Base-by-base conservation (phyloP, 768 basidiomycete genomes). In the Mycena sanguinolenta region DNA sequence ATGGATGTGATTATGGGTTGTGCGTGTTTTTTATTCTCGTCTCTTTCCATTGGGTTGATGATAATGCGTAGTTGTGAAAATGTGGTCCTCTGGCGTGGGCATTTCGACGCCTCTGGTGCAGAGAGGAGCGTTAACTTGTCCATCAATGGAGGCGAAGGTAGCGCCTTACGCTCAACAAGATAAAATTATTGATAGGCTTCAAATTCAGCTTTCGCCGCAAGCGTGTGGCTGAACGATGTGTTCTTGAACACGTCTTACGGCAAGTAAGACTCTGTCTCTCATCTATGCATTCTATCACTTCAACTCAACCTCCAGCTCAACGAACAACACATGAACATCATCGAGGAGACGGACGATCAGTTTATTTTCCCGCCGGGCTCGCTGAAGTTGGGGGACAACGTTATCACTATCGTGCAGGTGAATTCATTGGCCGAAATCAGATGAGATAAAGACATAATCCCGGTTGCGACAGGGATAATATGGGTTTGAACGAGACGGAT, bases 1-100 rank as follows among this genome's bases (percentile, higher is more conserved):
- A 94, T 78, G 94, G 93, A 1, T 95, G 93, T 75, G 95, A 95
- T 78, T 96, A 96, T 79, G 92, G 90, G 64, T 96, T 91, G 94
- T 95, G 68, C 78, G 91, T 81, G 3, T 28, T 23, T 38, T 27
- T 67, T 39, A 38, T 38, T 27, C 58, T 21, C 9, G 6, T 9
- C 19, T 21, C 23, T 50, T 34, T n/a, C 19, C 0, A n/a, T 23
- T 0, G 25, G 19, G 36, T 46, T 75, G 44, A 76, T 58, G 5
- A 17, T 25, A 9, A 39, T 7, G 58, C 32, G 25, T 72, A 95
- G 94, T 80, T 95, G 94, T 70, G 94, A 95, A 81, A 94, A 94
- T 74, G 83, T 87, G 12, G 91, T 95, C 38, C 82, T 96, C 10
- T 95, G 92, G 92, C 86, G 93, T 34, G 95, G 95, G 1, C 92